phyloP scores from a whole-genome alignment of 108 stramenopile species.

The Cyclotella choctawhatcheeana region DNA sequence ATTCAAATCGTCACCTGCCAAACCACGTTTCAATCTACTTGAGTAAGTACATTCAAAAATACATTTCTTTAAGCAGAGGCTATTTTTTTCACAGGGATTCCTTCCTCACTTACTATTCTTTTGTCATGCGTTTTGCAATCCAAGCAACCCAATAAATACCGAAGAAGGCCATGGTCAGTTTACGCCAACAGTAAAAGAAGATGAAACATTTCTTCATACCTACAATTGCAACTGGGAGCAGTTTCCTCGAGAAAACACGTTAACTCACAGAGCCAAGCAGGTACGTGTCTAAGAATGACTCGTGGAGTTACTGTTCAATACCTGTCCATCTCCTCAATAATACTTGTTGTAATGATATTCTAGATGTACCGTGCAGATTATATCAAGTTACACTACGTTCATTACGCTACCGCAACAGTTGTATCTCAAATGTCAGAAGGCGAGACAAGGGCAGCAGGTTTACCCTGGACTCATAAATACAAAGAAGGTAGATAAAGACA shows the following conservation, averaged over 20 bases:
- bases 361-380: conserved; percentile 79
- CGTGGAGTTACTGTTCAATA: background rate
- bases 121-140: too few species aligned
- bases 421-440: conserved; percentile 65
- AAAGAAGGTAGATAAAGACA: conserved; percentile 60
- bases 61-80: too few species aligned
- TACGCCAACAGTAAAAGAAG: conserved; percentile 55
- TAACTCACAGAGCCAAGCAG: conserved; percentile 85
- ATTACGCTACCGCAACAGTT: conserved; percentile 82
- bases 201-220: conserved; percentile 76
- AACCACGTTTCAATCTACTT: conserved; percentile 46
- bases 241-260: conserved; percentile 68
- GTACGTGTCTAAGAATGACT: conserved; percentile 38
- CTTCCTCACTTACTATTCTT: too few species aligned
- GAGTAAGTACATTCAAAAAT: conserved; percentile 32
- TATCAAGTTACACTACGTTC: conserved; percentile 85
- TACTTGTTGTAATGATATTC: too few species aligned
- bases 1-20: conserved; percentile 50
- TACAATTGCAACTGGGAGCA: conserved; percentile 89
- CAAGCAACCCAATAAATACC: conserved; percentile 42
- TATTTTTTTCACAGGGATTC: too few species aligned
- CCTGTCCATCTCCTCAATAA: background rate
- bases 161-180: conserved; percentile 20
- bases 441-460: conserved; percentile 38
- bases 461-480: conserved; percentile 45